These are phyloP conservation scores for Friedmanniomyces simplex DNA, from an alignment of 495 filamentous ascomycete genomes.

Conservation along the genomic window DNA sequence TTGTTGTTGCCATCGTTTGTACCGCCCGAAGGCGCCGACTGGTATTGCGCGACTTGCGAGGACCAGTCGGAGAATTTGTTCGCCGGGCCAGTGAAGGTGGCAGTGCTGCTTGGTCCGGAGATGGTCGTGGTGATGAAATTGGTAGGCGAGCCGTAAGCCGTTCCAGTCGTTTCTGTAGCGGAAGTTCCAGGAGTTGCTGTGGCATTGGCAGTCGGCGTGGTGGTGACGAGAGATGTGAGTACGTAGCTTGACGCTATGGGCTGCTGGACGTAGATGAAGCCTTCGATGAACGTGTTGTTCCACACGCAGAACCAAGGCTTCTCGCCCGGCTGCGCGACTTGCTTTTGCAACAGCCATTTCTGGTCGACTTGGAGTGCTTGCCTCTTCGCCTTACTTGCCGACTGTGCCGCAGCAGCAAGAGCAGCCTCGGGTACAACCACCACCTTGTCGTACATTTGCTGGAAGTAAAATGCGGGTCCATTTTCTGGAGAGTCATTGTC, in stretches of 20 bases:
- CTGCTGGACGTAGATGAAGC: slow-evolving; percentile 60
- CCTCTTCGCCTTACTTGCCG: slow-evolving; percentile 8
- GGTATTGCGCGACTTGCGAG: background rate
- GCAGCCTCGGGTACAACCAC: slow-evolving; percentile 58
- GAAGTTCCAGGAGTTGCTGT: slow-evolving; percentile 1
- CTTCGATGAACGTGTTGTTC: slow-evolving; percentile 70
- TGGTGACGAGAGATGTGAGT: slow-evolving; percentile 32
- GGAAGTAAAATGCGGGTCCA: slow-evolving; percentile 70
- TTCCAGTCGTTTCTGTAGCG: background rate
- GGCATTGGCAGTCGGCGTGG: slow-evolving; percentile 37
- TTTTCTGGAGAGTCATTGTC: slow-evolving; percentile 51
- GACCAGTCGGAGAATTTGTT: background rate
- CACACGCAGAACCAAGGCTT: slow-evolving; percentile 82
- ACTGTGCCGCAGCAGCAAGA: background rate
- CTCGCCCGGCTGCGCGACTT: slow-evolving; percentile 47
- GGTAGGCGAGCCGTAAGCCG: background rate
- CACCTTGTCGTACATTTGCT: slow-evolving; percentile 63
- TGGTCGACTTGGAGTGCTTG: background rate
- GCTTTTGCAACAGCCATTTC: slow-evolving; percentile 13
- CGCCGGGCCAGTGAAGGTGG: slow-evolving; percentile 3
- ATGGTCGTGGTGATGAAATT: slow-evolving; percentile 2
- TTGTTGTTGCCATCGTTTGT: slow-evolving; percentile 1
- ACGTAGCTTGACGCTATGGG: slow-evolving; percentile 9
- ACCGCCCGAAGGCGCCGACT: background rate
- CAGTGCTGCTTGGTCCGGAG: slow-evolving; percentile 7